These are phyloP conservation scores for Camptophora hylomeconis DNA, from an alignment of 2,329 filamentous ascomycete species.

Conservation along the genomic window DNA sequence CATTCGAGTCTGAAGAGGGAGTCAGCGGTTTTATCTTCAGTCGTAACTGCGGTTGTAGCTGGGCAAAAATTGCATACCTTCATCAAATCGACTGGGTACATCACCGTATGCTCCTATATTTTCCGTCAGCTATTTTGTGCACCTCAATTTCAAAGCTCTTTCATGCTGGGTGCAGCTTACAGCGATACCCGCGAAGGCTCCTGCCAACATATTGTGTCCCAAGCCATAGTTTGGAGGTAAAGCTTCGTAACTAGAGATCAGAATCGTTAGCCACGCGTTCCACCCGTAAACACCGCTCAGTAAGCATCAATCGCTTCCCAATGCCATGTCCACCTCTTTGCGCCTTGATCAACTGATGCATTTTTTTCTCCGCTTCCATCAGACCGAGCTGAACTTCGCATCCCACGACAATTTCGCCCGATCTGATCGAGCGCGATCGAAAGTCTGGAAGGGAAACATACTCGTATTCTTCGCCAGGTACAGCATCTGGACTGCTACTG, in stretches of 20 bases:
- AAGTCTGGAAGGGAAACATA: no score
- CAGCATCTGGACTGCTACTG: conserved; percentile 22
- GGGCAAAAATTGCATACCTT: conserved; percentile 56
- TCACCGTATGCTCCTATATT: conserved; percentile 82
- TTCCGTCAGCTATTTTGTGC: conserved; percentile 6
- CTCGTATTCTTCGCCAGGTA: conserved; percentile 33
- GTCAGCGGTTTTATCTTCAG: conserved; percentile 5
- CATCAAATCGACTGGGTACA: conserved; percentile 96
- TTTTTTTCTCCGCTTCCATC: no score
- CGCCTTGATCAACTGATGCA: no score
- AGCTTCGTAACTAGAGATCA: conserved; percentile 67
- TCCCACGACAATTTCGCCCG: no score
- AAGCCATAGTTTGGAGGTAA: conserved; percentile 91
- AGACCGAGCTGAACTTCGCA: no score
- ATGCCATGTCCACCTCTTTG: no score
- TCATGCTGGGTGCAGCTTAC: conserved; percentile 38
- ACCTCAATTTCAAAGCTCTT: conserved; percentile 1
- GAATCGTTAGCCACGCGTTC: conserved; percentile 13
- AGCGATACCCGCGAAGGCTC: conserved; percentile 92
- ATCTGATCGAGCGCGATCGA: no score
- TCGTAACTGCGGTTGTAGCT: conserved; percentile 6
- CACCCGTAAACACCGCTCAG: no score
- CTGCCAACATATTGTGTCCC: conserved; percentile 86
- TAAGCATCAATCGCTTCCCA: no score
- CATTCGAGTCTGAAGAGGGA: conserved; percentile 71